Base-by-base conservation (phyloP, 192 early-diverging fungal genomes). In the Powellomyces hirtus region DNA sequence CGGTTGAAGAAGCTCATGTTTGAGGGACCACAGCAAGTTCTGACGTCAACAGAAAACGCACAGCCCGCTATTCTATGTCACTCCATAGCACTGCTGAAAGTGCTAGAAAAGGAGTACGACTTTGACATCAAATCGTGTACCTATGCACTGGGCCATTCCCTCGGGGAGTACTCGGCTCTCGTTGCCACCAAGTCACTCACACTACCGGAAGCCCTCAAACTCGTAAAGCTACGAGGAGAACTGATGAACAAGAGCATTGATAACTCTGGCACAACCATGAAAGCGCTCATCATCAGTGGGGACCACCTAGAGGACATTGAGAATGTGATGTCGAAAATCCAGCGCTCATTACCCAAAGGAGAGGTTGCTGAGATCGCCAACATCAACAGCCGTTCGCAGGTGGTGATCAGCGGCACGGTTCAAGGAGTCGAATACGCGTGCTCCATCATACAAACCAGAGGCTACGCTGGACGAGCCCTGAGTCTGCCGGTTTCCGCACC, bases 401-500 rank as follows among this genome's bases (percentile, higher is more conserved):
- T 95, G 1, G 94, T 98, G 4, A 86, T 98, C 57, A 94, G 92
- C 65, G 96, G 96, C 31, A 96, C 94, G 13, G 78, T 79, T 2
- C 71, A 81, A 34, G 96, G 92, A 1, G 94, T 98, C 18, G 93
- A 95, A 45, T 78, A 87, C 52, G 94, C 96, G 27, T 88, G 89
- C 40, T 80, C 85, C 13, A 76, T 89, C 36, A 81, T 98, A 26
- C 96, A 96, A 74, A 77, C 84, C 18, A 83, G 85, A 60, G 88
- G 89, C 29, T 87, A 91, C 46, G 93, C 96, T 4, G 92, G 91
- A 29, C 84, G 96, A 29, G 89, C 94, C 20, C 81, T 98, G 4
- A 88, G 91, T 44, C 69, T 98, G 40, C 94, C 94, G 0, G 96
- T 98, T 8, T 96, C 94, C 24, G 96, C 94, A 26, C 96, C 96